Conservation (phyloP, 2,329 filamentous ascomycete genomes). For the Thelonectria discophora region DNA sequence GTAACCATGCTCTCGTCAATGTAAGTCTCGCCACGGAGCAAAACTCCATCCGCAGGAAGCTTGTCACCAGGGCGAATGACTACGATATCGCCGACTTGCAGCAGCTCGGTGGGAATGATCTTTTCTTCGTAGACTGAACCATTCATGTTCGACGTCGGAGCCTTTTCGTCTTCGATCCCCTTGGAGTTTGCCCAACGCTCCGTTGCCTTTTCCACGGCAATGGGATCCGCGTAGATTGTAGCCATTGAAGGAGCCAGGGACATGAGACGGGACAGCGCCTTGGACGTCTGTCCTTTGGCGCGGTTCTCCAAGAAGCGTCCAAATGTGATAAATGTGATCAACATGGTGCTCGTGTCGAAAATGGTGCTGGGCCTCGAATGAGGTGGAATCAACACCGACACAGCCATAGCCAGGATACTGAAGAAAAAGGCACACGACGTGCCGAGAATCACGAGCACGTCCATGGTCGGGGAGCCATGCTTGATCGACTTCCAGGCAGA, state of each 20-base stretch:
- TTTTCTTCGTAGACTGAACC: constrained; percentile 80
- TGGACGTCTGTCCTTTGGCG: constrained; percentile 96
- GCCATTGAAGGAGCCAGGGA: constrained; percentile 96
- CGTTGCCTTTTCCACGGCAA: constrained; percentile 89
- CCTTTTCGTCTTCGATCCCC: constrained; percentile 53
- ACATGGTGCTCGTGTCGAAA: constrained; percentile 98
- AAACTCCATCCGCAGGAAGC: constrained; percentile 88
- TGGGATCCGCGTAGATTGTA: constrained; percentile 93
- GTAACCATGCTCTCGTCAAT: constrained; percentile 99
- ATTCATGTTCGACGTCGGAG: constrained; percentile 48
- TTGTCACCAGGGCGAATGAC: constrained; percentile 95
- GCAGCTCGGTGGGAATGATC: constrained; percentile 89
- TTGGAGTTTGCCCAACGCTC: constrained; percentile 70
- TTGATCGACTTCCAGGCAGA: constrained; percentile 94
- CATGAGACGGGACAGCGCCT: constrained; percentile 92
- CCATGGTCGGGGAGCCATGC: constrained; percentile 95
- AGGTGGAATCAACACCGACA: constrained; percentile 78
- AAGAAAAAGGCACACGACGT: constrained; percentile 98
- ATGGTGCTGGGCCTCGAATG: constrained; percentile 86
- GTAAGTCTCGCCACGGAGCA: constrained; percentile 90
- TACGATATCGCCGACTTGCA: constrained; percentile 93
- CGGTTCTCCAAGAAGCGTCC: constrained; percentile 92
- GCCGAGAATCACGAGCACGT: constrained; percentile 91
- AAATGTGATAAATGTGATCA: constrained; percentile 93
- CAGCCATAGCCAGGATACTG: constrained; percentile 84